Base-by-base conservation (phyloP, 2,329 filamentous ascomycete genomes). In the Aureobasidium lini region DNA sequence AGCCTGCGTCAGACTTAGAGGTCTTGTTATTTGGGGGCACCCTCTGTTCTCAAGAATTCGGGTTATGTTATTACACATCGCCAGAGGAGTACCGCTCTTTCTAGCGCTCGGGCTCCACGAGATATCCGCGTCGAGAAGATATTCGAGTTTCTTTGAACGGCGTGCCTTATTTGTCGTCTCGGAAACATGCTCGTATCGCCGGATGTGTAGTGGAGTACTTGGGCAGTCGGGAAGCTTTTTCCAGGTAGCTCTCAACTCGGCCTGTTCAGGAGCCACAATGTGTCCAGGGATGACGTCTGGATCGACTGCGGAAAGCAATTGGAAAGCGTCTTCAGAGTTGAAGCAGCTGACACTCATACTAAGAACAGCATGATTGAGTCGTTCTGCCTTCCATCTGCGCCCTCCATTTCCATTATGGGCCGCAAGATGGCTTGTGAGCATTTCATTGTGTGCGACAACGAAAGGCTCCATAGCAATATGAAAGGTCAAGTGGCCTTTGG, bases 141-240 rank as follows among this genome's bases (percentile, higher is more conserved):
- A 42, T 10, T 66, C 64, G 15, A 68, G 49, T 60, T 18, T 68
- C 39, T 5, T 62, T 28, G 7, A 64, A 13, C 16, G n/a, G 46
- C 34, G 10, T 15, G 28, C 31, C 15, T 44, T 37, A 6, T 18
- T n/a, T 6, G 36, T 29, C 8, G 23, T 11, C 18, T 39, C 34
- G 8, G 34, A 13, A 11, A 16, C n/a, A 57, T 42, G 60, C 68
- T 60, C 60, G 64, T 62, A 46, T 68, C 47, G 23, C 59, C 61
- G 15, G 70, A 59, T 1, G 65, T 47, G 16, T 61, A 50, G 23
- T 62, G 61, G 18, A 32, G 29, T 1, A 54, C 10, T 6, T 66
- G 2, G 67, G 50, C 67, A 66, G 4, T 66, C 53, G 4, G 72
- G 67, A 4, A 76, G 64, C 23, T 69, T 64, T 2, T 57, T 50